These are phyloP conservation scores for Eucalyptus albens DNA, from an alignment of 345 rosid genomes.

Conservation along the genomic window DNA sequence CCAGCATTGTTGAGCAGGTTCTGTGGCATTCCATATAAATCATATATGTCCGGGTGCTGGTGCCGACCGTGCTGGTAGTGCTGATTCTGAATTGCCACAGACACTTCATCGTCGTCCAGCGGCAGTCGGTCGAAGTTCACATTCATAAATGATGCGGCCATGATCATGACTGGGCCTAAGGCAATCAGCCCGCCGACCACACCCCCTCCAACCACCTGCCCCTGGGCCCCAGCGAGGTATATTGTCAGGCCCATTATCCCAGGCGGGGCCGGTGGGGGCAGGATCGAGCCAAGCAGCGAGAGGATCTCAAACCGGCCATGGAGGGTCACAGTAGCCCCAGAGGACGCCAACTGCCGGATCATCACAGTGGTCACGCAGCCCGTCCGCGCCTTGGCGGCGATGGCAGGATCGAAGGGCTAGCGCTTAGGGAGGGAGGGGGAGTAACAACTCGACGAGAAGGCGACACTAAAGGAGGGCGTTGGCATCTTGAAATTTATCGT, in stretches of 20 bases:
- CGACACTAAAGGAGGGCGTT: background rate
- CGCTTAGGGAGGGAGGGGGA: conserved; percentile 29
- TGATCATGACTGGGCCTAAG: conserved; percentile 81
- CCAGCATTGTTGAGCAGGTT: conserved; percentile 56
- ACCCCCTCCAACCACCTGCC: conserved; percentile 86
- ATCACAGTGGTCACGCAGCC: conserved; percentile 46
- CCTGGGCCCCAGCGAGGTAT: conserved; percentile 81
- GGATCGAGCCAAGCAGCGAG: conserved; percentile 75
- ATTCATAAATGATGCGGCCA: conserved; percentile 91
- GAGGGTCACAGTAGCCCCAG: conserved; percentile 76
- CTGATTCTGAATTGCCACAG: conserved; percentile 6
- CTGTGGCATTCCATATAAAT: conserved; percentile 53
- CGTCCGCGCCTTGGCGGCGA: conserved; percentile 10
- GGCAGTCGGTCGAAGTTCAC: conserved; percentile 89
- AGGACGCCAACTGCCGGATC: conserved; percentile 61
- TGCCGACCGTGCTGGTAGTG: conserved; percentile 34
- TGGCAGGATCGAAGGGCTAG: conserved; percentile 1
- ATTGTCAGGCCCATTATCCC: conserved; percentile 79
- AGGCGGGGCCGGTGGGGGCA: conserved; percentile 88
- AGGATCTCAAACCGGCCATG: conserved; percentile 96
- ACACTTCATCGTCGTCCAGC: conserved; percentile 37
- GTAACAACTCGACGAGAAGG: background rate
- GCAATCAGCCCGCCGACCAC: conserved; percentile 75
- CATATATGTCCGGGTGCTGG: conserved; percentile 41
- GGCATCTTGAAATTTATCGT: background rate